Evolutionary conservation across 2,329 filamentous ascomycete species (phyloP), one percentile per base, ranked within the genome.

Genomic region (Podosphaera fusca): DNA sequence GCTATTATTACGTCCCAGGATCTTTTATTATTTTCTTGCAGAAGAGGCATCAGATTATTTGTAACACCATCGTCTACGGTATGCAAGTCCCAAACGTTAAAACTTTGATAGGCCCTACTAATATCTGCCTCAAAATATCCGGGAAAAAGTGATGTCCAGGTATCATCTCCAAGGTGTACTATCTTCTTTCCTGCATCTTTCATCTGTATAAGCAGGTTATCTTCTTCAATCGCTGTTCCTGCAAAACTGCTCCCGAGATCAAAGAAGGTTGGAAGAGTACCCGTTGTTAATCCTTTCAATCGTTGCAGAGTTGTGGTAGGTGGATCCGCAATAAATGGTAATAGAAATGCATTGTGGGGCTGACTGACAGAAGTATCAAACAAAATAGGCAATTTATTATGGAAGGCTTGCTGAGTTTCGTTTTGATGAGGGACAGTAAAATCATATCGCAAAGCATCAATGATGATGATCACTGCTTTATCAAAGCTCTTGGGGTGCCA

Each of bases 81-180:
- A 68, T 96, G 88, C 64, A 98, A 70, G 68, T 98, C 92, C 87
- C 88, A 95, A 5, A 96, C 92, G 66, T 96, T 95, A 72, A 98
- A 94, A 60, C 90, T 96, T 68, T 96, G 90, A 69, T 95, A 98
- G 0, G 92, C 80, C 63, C 76, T 80, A 63, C 89, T 95, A 58
- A 95, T 79, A 58, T 90, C 85, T 7, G 81, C 73, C 68, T 95
- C 83, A 65, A 98, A 98, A 69, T 94, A 88, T n/a, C 77, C 86
- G 0, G 92, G 92, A 67, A 96, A 98, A 14, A 98, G 73, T 49
- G 87, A 78, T 62, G 88, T 85, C 92, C 92, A 98, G 3, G 92
- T 98, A 70, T 98, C 90, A 68, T 98, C 92, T n/a, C 92, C 92
- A 42, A 98, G 73, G 65, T 98, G 94, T 4, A 89, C 92, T 62